Evolutionary conservation across 805 yeast species (phyloP).

Genomic region (Kregervanrija delftensis): DNA sequence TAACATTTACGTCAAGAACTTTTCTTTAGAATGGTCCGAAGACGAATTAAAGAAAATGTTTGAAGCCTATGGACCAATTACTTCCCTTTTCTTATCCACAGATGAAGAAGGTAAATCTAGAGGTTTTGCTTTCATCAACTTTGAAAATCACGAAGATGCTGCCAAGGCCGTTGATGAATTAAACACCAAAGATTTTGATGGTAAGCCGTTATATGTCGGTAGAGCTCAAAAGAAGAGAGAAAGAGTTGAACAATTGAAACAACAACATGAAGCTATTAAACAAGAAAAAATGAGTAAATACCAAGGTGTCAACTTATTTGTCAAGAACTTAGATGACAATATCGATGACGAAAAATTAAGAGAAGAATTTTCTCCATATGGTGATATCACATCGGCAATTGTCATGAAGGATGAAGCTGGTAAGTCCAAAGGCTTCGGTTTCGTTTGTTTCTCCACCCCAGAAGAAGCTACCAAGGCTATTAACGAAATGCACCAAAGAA

Average conservation of each 20-base stretch:
- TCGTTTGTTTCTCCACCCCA: slow-evolving; percentile 94
- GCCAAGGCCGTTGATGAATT: slow-evolving; percentile 85
- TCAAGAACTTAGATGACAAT: slow-evolving; percentile 92
- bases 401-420: slow-evolving; percentile 94
- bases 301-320: slow-evolving; percentile 95
- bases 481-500: slow-evolving; percentile 96
- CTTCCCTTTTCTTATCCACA: slow-evolving; percentile 74
- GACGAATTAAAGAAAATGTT: slow-evolving; percentile 70
- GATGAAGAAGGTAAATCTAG: slow-evolving; percentile 84
- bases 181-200: slow-evolving; percentile 79
- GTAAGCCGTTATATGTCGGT: slow-evolving; percentile 87
- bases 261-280: slow-evolving; percentile 87
- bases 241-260: slow-evolving; percentile 92
- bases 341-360: slow-evolving; percentile 86
- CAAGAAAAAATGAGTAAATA: slow-evolving; percentile 87
- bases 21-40: slow-evolving; percentile 62
- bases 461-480: slow-evolving; percentile 99
- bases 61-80: slow-evolving; percentile 66
- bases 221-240: slow-evolving; percentile 99
- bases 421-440: slow-evolving; percentile 97
- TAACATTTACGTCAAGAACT: slow-evolving; percentile 91
- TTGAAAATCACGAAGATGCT: slow-evolving; percentile 80
- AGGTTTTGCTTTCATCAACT: slow-evolving; percentile 96
- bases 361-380: slow-evolving; percentile 90
- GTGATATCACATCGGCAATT: slow-evolving; percentile 91